Evolutionary conservation across 306 rosid species (phyloP), one percentile per base, ranked within the genome.

Genomic region (Cajanus cajan): DNA sequence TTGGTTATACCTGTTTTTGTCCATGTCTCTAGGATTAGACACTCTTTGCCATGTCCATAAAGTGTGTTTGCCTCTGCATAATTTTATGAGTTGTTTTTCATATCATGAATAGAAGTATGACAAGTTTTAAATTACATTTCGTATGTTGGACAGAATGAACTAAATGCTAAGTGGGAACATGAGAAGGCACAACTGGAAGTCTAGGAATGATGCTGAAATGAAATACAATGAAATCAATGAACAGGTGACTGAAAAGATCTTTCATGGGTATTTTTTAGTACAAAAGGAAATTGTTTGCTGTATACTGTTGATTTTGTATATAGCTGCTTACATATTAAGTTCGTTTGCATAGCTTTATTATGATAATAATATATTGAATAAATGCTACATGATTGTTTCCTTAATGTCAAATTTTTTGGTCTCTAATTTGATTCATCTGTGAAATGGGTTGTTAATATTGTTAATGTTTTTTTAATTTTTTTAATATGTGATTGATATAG

Each of bases 191-290:
- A 64, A 14, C 68, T 91, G 4, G 92, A 90, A 80, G 72, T 82
- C 87, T 6, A 90, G 81, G 81, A 85, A 52, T 82, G 87, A 84
- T 77, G 90, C 97, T 41, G 98, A 91, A 80, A 89, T 80, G 87
- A 91, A 89, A 82, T 93, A 86, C 63, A 68, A 72, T 50, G 99
- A 93, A 82, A 89, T 95, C 65, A 90, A 95, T 54, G 99, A 95
- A 74, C 99, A 95, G 97, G 99, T 95, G 24, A 44, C 80, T 85
- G 25, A 72, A 44, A 65, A 50, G 79, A 18, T 74, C 14, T 14
- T 55, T 8, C 51, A 3, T 34, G 5, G 9, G 31, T 13, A 4
- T 47, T 79, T 76, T 71, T 37, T 21, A 15, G 18, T 70, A 16
- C 50, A 13, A 9, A 9, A 48, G 31, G 34, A 19, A n/a, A 34